Evolutionary conservation across 2,329 filamentous ascomycete species (phyloP).

Genomic region (Epichloe gansuensis): DNA sequence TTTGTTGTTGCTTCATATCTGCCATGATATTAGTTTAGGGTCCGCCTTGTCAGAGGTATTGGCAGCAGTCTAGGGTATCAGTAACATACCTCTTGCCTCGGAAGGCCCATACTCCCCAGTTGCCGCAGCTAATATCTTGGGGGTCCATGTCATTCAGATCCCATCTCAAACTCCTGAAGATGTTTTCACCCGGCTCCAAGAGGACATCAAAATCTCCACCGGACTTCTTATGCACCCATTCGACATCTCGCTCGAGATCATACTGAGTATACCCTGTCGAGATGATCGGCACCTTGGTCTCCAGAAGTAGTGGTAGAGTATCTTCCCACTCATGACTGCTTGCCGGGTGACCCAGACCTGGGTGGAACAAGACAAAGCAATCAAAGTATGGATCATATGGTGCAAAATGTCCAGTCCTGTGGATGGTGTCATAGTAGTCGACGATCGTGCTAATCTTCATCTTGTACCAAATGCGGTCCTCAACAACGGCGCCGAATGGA

Average conservation of each 20-base stretch:
- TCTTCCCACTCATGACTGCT: slow-evolving; percentile 89
- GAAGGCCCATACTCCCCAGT: slow-evolving; percentile 96
- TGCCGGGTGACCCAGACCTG: slow-evolving; percentile 86
- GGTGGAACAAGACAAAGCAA: slow-evolving; percentile 93
- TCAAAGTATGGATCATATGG: slow-evolving; percentile 98
- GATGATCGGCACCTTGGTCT: slow-evolving; percentile 91
- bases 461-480: slow-evolving; percentile 74
- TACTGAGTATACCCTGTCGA: slow-evolving; percentile 92
- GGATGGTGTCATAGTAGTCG: slow-evolving; percentile 95
- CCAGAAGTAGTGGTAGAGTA: slow-evolving; percentile 76
- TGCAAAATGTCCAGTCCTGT: slow-evolving; percentile 78
- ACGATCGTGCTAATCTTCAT: slow-evolving; percentile 98
- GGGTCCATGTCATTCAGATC: slow-evolving; percentile 93
- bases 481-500: slow-evolving; percentile 86
- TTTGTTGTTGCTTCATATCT: slow-evolving; percentile 53
- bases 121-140: slow-evolving; percentile 86
- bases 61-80: neutral
- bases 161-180: slow-evolving; percentile 88
- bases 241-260: slow-evolving; percentile 86
- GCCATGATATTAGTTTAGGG: slow-evolving; percentile 2
- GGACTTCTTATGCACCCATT: slow-evolving; percentile 77
- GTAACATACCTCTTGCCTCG: slow-evolving; percentile 75
- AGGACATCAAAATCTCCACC: slow-evolving; percentile 85
- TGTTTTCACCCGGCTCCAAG: slow-evolving; percentile 85
- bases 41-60: neutral